Base-by-base conservation (phyloP, 352 stramenopile species). In the Phytopythium cucurbitacearum region DNA sequence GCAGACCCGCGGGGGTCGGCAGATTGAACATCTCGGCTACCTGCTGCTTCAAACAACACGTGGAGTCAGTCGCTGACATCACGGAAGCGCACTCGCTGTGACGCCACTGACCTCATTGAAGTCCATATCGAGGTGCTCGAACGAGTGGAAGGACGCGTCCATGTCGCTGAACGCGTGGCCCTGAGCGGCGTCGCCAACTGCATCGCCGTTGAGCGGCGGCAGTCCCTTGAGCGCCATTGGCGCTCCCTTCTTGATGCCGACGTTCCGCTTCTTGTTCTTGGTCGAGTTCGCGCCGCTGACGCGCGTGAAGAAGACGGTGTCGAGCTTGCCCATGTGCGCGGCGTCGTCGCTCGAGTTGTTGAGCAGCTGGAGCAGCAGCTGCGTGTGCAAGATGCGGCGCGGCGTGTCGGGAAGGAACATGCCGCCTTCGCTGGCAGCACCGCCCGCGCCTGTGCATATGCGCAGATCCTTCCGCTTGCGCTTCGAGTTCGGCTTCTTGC, bases 41-140 rank as follows among this genome's bases (percentile, higher is more conserved):
- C 80, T 93, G 83, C 74, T 90, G 52, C 21, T 64, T 12, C 59
- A 3, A 56, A 28, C 12, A 48, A 15, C 36, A 43, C 2, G 5
- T 52, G 13, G 6, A 21, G 39, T 40, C 10, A 35, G 9, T 50
- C 11, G 5, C 21, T 35, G 7, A 4, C 34, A 37, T 40, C 21
- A 38, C 44, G 28, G 15, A 6, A 41, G 5, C 5, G 8, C 2
- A 54, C 11, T 6, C 35, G 46, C 8, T 51, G 5, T 3, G 5
- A 37, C 10, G 13, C 10, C 12, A 50, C 43, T 38, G 51, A 89
- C 78, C 71, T 87, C 83, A 53, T 90, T 91, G 51, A 94, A 91
- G 58, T 94, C 83, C 51, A 94, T 87, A 44, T 94, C 83, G n/a
- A 91, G 67, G 48, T 91, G 76, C 48, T 90, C 83, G 40, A 94